Conservation (phyloP, 257 asterid genomes). For the Nicotiana undulata region DNA sequence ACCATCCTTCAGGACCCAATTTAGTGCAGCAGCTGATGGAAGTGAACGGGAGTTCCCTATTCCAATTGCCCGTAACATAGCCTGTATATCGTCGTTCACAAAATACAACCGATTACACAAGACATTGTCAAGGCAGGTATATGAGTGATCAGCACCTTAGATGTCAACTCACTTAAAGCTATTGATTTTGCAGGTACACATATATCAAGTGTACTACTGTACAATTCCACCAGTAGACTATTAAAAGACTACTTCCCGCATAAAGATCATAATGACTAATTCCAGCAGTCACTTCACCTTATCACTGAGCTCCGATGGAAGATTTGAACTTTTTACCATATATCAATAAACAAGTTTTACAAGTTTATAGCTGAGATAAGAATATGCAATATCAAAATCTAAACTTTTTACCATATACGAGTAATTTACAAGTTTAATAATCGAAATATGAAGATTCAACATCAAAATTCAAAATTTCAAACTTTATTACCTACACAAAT, state of each 20-base stretch:
- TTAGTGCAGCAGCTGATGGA: slow-evolving; percentile 93
- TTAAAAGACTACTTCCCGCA: background rate
- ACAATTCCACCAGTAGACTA: background rate
- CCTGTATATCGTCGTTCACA: slow-evolving; percentile 30
- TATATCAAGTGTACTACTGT: background rate
- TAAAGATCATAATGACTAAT: background rate
- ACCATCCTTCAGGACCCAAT: slow-evolving; percentile 98
- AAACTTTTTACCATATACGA: background rate
- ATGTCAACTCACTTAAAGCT: background rate
- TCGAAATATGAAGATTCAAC: background rate
- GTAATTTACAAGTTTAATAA: background rate
- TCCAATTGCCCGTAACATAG: slow-evolving; percentile 98
- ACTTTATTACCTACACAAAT: background rate
- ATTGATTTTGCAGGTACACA: background rate
- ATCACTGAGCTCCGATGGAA: background rate
- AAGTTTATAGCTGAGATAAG: background rate
- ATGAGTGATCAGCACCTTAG: background rate
- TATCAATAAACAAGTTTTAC: background rate
- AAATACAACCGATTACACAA: slow-evolving; percentile 15
- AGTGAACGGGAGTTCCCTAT: slow-evolving; percentile 82
- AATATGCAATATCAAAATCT: background rate
- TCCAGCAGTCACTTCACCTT: background rate
- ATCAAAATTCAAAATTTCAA: background rate
- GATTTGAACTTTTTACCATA: background rate
- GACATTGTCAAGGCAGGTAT: background rate